Conservation (phyloP, 768 basidiomycete species). For the Stropharia rugosoannulata region DNA sequence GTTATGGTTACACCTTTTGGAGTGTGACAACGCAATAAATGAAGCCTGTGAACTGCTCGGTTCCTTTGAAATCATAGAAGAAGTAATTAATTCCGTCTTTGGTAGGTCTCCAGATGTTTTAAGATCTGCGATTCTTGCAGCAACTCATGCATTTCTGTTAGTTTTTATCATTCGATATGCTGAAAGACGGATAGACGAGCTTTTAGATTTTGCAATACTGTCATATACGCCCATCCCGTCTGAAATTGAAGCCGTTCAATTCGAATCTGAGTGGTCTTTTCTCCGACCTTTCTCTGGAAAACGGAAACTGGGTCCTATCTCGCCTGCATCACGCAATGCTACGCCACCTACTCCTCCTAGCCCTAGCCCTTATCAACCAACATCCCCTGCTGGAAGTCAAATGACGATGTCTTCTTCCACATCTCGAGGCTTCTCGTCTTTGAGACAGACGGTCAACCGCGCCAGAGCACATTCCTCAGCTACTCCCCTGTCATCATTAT, state of each 20-base stretch:
- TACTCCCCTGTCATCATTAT: constrained; percentile 48
- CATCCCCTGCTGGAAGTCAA: constrained; percentile 50
- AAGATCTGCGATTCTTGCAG: not conserved
- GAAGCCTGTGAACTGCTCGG: constrained; percentile 82
- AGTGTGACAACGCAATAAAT: constrained; percentile 77
- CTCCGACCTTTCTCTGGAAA: constrained; percentile 70
- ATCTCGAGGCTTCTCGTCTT: constrained; percentile 61
- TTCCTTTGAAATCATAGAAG: constrained; percentile 83
- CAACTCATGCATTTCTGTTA: constrained; percentile 29
- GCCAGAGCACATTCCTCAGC: constrained; percentile 43
- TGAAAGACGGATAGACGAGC: constrained; percentile 83
- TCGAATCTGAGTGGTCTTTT: constrained; percentile 96
- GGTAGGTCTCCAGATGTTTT: constrained; percentile 45
- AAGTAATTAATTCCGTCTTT: constrained; percentile 92
- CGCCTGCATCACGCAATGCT: constrained; percentile 32
- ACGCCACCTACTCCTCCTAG: constrained; percentile 49
- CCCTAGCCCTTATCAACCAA: constrained; percentile 46
- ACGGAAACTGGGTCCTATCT: constrained; percentile 45
- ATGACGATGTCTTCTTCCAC: constrained; percentile 42
- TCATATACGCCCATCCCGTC: constrained; percentile 79
- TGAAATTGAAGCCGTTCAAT: constrained; percentile 81
- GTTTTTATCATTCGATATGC: constrained; percentile 95
- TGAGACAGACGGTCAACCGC: constrained; percentile 62
- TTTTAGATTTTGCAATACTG: constrained; percentile 80
- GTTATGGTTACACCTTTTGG: constrained; percentile 87